A percentile compares a stretch with the other conserved stretches of the same genome.
Evolutionary conservation across 106 monocot species (phyloP).

Genomic region (Acorus gramineus): DNA sequence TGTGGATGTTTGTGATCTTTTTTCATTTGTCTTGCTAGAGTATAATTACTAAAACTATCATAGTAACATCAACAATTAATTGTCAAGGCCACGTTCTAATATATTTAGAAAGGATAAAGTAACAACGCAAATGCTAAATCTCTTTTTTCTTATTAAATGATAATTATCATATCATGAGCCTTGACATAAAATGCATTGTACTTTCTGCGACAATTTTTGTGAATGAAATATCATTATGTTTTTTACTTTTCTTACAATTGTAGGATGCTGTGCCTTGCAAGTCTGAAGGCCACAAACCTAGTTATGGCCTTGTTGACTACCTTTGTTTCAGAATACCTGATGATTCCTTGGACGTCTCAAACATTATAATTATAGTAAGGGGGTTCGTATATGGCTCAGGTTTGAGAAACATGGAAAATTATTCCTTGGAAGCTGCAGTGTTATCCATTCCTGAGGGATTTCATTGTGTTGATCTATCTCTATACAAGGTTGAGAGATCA

Average conservation of each 20-base stretch:
- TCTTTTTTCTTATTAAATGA: no score
- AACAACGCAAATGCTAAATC: no score
- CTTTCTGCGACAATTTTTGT: no score
- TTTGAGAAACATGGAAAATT: slow-evolving; percentile 7
- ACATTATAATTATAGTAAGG: slow-evolving; percentile 63
- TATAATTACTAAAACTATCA: no score
- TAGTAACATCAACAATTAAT: no score
- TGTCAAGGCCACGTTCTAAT: no score
- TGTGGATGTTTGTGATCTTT: no score
- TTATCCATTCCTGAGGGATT: slow-evolving; percentile 60
- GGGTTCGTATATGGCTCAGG: slow-evolving; percentile 28
- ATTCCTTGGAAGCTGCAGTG: slow-evolving; percentile 38
- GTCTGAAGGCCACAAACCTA: slow-evolving; percentile 9
- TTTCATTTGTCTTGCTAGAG: no score
- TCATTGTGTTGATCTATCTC: slow-evolving; percentile 67
- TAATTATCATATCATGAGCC: no score
- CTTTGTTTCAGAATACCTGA: slow-evolving; percentile 77
- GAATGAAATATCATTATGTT: no score
- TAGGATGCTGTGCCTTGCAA: slow-evolving; percentile 23
- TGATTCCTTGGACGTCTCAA: slow-evolving; percentile 33
- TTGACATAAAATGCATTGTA: no score
- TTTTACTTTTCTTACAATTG: background rate
- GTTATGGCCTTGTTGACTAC: slow-evolving; percentile 32
- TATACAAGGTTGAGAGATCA: slow-evolving; percentile 58
- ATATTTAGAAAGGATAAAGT: no score